phyloP scores from a whole-genome alignment of 768 basidiomycete genomes.

The Mycena galopus region DNA sequence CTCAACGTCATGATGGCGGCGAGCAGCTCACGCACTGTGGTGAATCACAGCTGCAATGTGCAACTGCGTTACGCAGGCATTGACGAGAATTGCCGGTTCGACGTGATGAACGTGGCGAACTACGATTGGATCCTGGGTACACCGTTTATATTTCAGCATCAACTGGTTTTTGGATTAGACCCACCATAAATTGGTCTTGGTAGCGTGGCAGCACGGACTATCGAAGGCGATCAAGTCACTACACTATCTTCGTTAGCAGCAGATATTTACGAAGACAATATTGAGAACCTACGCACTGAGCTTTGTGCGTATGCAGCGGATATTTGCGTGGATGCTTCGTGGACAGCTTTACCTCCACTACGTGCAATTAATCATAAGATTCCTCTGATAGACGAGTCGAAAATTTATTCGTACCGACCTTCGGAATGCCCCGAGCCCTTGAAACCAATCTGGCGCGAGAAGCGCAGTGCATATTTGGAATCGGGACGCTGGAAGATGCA shows the following conservation, averaged over 20 bases:
- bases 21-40: slow-evolving; percentile 44
- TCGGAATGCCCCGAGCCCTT: slow-evolving; percentile 45
- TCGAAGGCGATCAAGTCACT: slow-evolving; percentile 19
- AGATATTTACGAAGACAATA: slow-evolving; percentile 8
- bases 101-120: slow-evolving; percentile 46
- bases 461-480: slow-evolving; percentile 35
- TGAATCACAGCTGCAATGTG: slow-evolving; percentile 39
- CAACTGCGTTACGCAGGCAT: slow-evolving; percentile 44
- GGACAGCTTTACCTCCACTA: not conserved
- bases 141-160: slow-evolving; percentile 44
- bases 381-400: slow-evolving; percentile 3
- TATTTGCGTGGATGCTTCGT: slow-evolving; percentile 28
- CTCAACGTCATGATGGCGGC: slow-evolving; percentile 47
- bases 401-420: slow-evolving; percentile 38
- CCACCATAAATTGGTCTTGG: slow-evolving; percentile 28
- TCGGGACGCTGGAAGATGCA: slow-evolving; percentile 41
- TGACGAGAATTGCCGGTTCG: slow-evolving; percentile 38
- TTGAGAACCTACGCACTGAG: slow-evolving; percentile 19
- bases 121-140: slow-evolving; percentile 50
- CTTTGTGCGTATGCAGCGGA: slow-evolving; percentile 26
- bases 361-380: not conserved
- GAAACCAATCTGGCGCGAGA: slow-evolving; percentile 17
- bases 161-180: slow-evolving; percentile 31
- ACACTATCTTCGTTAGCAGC: slow-evolving; percentile 12
- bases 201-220: no score